Base-by-base conservation (phyloP, 805 yeast genomes). In the Saccharomycopsis oosterbeekiorum region DNA sequence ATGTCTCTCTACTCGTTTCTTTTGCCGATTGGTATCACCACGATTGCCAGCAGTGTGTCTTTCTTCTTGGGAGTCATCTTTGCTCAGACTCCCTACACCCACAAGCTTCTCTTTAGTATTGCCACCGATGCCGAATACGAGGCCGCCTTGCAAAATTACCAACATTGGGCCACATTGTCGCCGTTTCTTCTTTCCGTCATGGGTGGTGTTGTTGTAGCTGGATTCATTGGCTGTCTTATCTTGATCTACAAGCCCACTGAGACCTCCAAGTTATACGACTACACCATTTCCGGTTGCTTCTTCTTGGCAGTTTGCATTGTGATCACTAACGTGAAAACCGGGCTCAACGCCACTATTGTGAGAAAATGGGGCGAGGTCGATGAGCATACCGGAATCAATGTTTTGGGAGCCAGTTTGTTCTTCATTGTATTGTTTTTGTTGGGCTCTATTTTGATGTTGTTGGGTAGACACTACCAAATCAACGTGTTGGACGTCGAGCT, bases 301-400 rank as follows among this genome's bases (percentile, higher is more conserved):
- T 85, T 91, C 72, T 75, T 85, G 42, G 88, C 87, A 19, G 74
- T 88, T 55, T 84, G 93, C 68, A 81, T 93, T 68, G 94, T 91
- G 73, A 76, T 93, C 68, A 87, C 97, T 65, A 94, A 94, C 75
- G 78, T 93, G 67, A 81, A 89, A 70, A 83, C 88, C 59, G 98
- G 98, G 60, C 77, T 85, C 47, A 80, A 80, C 67, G 82, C 92
- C 61, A 82, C 89, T 60, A 67, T 83, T 34, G 73, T 80, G 62
- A 92, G 91, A 54, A 78, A 83, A 63, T 93, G 98, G 98, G 98
- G 97, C 66, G 98, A 93, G 58, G 96, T 94, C 58, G 89, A 88
- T 68, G 84, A 81, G 71, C 78, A 79, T 64, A 89, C 96, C 24
- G 98, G 98, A 37, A 74, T 93, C 68, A 89, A 89, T 66, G 97